Base-by-base conservation (phyloP, 495 filamentous ascomycete genomes). In the Xylaria grammica region DNA sequence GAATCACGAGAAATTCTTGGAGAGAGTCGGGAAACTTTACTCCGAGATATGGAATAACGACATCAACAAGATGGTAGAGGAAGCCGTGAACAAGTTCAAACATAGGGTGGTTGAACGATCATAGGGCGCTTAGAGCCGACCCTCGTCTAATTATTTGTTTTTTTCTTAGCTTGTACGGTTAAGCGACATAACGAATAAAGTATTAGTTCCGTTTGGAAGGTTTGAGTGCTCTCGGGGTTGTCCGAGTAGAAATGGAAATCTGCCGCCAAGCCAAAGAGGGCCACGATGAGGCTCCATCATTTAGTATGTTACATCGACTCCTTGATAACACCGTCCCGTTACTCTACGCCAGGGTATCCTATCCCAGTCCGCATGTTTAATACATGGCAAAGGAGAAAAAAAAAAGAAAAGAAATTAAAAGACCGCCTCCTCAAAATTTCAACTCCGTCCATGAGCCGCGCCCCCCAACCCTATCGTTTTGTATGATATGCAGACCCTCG, bases 1-100 rank as follows among this genome's bases (percentile, higher is more conserved):
- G 1, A 69, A 82, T 54, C 54, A 63, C 17, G 65, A 65, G 1
- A 74, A 63, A 52, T 79, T 78, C 50, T 69, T 74, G 3, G 8
- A 32, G 17, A 68, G 69, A 36, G 72, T 80, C 8, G 67, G 62
- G 26, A 29, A 52, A 24, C 59, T 44, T 3, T 82, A 77, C 57
- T 71, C 78, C 32, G 63, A 34, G 3, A 72, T 82, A 13, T 82
- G 80, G 80, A 63, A 79, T 24, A 72, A 77, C 38, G 74, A 82
- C 59, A 51, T 81, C 17, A 55, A 68, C 0, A 65, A 53, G 17
- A 80, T 80, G 76, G 73, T 75, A 40, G 30, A 60, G 30, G 45
- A 20, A n/a, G 57, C 70, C 0, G 5, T 42, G 1, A 27, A 1
- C 11, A 61, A 67, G 26, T 69, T 71, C 24, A 56, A 65, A 6